A percentile compares a stretch with the other conserved stretches of the same genome.
These are phyloP conservation scores for Bimuria novae-zelandiae DNA, from an alignment of 2,329 filamentous ascomycete genomes.

Conservation along the genomic window DNA sequence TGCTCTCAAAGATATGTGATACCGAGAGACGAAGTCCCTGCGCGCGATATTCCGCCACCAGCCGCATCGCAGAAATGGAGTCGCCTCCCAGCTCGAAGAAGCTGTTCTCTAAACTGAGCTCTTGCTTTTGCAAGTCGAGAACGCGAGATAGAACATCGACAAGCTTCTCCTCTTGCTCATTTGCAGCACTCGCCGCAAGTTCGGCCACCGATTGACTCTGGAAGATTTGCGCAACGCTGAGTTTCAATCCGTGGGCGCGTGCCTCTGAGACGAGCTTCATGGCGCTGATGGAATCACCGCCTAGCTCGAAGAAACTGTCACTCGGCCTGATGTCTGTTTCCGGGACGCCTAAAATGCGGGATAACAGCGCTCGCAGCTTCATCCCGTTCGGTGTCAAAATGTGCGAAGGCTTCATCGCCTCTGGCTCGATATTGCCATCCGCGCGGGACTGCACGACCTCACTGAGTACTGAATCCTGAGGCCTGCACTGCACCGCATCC, in stretches of 20 bases:
- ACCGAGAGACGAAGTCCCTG: constrained; percentile 48
- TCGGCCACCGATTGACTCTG: constrained; percentile 52
- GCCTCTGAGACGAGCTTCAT: constrained; percentile 51
- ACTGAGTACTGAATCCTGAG: constrained; percentile 27
- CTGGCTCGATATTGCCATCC: constrained; percentile 4
- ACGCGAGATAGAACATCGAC: constrained; percentile 33
- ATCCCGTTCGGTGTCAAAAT: constrained; percentile 29
- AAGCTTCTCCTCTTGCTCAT: constrained; percentile 38
- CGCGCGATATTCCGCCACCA: constrained; percentile 47
- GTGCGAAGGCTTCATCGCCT: background rate
- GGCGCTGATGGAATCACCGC: constrained; percentile 53
- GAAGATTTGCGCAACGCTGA: constrained; percentile 53
- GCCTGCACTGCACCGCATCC: constrained; percentile 33
- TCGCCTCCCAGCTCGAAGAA: constrained; percentile 56
- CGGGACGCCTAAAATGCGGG: constrained; percentile 34
- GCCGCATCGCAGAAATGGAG: constrained; percentile 52
- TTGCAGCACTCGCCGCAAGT: constrained; percentile 56
- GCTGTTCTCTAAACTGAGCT: constrained; percentile 47
- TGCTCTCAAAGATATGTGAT: constrained; percentile 49
- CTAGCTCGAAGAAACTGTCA: constrained; percentile 52
- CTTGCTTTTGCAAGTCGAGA: constrained; percentile 31
- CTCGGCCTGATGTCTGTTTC: constrained; percentile 41
- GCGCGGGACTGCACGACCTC: constrained; percentile 24
- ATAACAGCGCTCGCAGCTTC: constrained; percentile 30
- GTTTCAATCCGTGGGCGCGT: constrained; percentile 38